These are phyloP conservation scores for Orychophragmus violaceus DNA, from an alignment of 345 rosid genomes.

Conservation along the genomic window DNA sequence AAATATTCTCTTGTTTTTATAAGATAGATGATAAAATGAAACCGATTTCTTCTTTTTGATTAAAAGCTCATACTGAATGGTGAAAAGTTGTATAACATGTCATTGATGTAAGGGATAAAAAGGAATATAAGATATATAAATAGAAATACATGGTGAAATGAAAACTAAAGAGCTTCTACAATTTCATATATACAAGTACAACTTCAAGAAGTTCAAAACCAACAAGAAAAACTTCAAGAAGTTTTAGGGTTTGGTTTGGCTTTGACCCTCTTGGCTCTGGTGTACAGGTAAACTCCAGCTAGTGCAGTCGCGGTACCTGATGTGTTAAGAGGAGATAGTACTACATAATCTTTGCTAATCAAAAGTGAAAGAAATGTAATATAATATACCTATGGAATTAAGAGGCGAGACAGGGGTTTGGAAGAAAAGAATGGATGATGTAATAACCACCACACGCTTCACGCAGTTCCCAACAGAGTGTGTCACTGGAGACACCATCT, in stretches of 20 bases:
- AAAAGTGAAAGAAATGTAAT: no score
- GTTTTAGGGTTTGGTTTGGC: slow-evolving; percentile 35
- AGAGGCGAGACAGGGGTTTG: slow-evolving; percentile 51
- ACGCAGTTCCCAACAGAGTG: slow-evolving; percentile 85
- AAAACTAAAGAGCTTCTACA: not conserved
- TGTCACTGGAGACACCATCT: slow-evolving; percentile 74
- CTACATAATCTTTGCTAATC: not conserved
- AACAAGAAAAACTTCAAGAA: slow-evolving; percentile 10
- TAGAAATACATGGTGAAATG: no score
- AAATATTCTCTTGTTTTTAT: no score
- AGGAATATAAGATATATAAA: no score
- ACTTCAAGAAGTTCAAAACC: not conserved
- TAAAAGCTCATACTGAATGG: no score
- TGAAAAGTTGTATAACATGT: no score
- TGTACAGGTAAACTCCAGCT: slow-evolving; percentile 65
- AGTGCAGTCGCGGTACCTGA: slow-evolving; percentile 67
- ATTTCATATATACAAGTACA: not conserved
- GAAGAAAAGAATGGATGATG: slow-evolving; percentile 70
- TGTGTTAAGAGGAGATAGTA: slow-evolving; percentile 16
- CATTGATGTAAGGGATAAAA: no score
- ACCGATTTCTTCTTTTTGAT: no score
- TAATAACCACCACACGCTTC: slow-evolving; percentile 79
- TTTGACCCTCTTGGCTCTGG: slow-evolving; percentile 44
- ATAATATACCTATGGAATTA: slow-evolving; percentile 58
- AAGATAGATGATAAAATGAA: no score